Evolutionary conservation across 2,329 filamentous ascomycete genomes (phyloP), one percentile per base, ranked within the genome.

Genomic region (Chaetoscypha palmicola): DNA sequence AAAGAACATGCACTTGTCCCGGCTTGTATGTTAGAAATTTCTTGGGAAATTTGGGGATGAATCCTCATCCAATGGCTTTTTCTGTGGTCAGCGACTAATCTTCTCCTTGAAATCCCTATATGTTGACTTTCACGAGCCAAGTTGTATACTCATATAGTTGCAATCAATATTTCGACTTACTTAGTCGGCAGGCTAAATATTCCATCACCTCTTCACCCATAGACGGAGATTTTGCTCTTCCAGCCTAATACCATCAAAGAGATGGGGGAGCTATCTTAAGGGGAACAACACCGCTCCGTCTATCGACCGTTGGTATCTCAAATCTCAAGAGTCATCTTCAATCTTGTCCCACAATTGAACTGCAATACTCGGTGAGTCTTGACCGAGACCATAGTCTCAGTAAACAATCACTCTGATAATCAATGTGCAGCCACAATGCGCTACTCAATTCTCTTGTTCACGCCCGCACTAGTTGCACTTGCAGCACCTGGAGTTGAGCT

Each of bases 401-500:
- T 10, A 16, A 16, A 10, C 32, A 34, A 3, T 10, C 3, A 20
- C 10, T 16, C 14, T 11, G 24, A 12, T 14, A 31, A 10, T 23
- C 3, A 4, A 22, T 40, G 5, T 12, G 3, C 9, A 40, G 38
- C 30, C 21, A 46, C 12, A 16, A 51, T 51, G 49, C 46, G 46
- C 24, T 23, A 20, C 38, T 44, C 49, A 34, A 39, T 51, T 16
- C 24, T 51, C 12, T 26, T 51, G 4, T 32, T 49, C 21, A 22
- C 38, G 9, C 49, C 47, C 28, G 33, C 43, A 21, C 30, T 51
- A 10, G 35, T 41, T 37, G 43, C 41, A 37, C 42, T 26, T 32
- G 45, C 40, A 10, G 43, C 43, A 17, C 43, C 43, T 10, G 31
- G 33, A 10, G 32, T 14, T 17, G 20, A 17, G 7, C 17, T 40